A percentile compares a stretch with the other conserved stretches of the same genome.
Evolutionary conservation across 805 yeast species (phyloP).

Genomic region (Saccharomycopsis fermentans): DNA sequence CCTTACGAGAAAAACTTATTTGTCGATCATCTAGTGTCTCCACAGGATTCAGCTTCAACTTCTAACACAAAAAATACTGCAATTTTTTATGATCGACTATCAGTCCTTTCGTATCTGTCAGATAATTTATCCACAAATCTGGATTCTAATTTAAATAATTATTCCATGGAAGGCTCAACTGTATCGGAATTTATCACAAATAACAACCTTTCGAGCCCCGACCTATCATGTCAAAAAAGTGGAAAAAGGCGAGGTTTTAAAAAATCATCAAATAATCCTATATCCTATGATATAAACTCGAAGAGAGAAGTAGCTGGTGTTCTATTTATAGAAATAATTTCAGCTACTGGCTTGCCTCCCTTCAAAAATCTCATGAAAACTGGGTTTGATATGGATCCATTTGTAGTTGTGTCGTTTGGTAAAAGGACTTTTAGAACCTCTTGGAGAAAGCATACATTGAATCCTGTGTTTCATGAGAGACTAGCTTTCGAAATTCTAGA

Average conservation of each 20-base stretch:
- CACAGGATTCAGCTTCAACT: neutral
- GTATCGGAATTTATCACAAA: neutral
- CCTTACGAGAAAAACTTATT: neutral
- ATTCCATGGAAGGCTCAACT: neutral
- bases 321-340: conserved; percentile 61
- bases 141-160: neutral
- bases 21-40: neutral
- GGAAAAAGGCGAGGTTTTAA: neutral
- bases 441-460: conserved; percentile 70
- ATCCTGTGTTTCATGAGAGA: conserved; percentile 74
- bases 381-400: conserved; percentile 94
- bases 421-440: conserved; percentile 79
- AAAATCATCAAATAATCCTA: neutral
- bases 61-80: neutral
- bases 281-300: conserved; percentile 28
- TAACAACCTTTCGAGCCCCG: neutral
- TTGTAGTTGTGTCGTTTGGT: conserved; percentile 85
- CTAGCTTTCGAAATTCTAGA: conserved; percentile 67
- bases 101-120: conserved; percentile 1
- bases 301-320: conserved; percentile 50
- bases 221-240: neutral
- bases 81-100: neutral
- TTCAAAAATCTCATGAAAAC: conserved; percentile 51
- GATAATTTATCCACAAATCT: neutral
- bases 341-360: conserved; percentile 74